Percentiles rank a stretch among this genome's conserved stretches.
Evolutionary conservation across 208 protist genomes (phyloP).

Genomic region (Trypanosoma boissoni): DNA sequence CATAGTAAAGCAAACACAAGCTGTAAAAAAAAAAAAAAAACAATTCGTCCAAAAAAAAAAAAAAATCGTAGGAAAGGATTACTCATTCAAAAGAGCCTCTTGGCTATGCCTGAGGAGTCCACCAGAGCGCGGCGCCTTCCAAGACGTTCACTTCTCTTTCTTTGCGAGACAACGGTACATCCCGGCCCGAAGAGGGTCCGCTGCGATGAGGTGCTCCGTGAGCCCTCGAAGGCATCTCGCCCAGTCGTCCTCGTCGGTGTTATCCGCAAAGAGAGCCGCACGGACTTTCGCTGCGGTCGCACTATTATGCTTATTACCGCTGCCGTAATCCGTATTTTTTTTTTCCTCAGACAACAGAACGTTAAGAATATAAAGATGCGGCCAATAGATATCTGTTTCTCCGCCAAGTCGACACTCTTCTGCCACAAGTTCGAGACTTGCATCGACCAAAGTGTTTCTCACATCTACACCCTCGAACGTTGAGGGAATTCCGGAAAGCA

Average conservation of each 20-base stretch:
- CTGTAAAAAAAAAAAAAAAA: too few relatives aligned
- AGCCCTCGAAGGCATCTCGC: constrained; percentile 10
- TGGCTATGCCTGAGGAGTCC: too few relatives aligned
- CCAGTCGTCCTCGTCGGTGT: constrained; percentile 11
- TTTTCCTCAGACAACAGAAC: constrained; percentile 36
- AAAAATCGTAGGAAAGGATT: too few relatives aligned
- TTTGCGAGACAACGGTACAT: constrained; percentile 19
- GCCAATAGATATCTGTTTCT: constrained; percentile 20
- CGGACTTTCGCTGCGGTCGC: constrained; percentile 6
- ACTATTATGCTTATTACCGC: neutral
- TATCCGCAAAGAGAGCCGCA: constrained; percentile 1
- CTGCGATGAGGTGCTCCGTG: constrained; percentile 2
- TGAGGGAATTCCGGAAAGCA: neutral
- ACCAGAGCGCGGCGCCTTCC: too few relatives aligned
- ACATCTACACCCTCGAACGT: constrained; percentile 17
- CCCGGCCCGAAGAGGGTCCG: constrained; percentile 22
- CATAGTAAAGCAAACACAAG: too few relatives aligned
- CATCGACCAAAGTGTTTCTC: constrained; percentile 28
- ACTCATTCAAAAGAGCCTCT: too few relatives aligned
- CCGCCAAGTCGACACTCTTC: constrained; percentile 41
- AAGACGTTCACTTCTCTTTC: constrained; percentile 7
- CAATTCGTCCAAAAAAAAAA: too few relatives aligned
- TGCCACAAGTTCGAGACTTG: constrained; percentile 44
- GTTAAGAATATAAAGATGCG: constrained; percentile 36
- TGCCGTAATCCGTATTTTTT: neutral